Percentiles rank a stretch among this genome's conserved stretches.
Evolutionary conservation across 208 protist species (phyloP).

Genomic region (Trypanosoma congolense): DNA sequence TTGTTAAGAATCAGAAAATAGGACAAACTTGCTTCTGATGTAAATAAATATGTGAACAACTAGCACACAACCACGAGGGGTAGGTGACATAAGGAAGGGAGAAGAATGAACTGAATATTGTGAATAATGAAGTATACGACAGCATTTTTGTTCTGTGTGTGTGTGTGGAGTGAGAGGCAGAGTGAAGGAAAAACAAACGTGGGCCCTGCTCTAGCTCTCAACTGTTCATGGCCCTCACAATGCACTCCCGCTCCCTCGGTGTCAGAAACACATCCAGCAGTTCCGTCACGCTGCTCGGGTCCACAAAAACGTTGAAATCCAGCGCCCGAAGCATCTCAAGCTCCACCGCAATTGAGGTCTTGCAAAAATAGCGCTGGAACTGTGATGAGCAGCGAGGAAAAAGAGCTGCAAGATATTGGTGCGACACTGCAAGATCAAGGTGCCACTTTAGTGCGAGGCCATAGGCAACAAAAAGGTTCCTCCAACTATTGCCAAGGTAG

Average conservation of each 20-base stretch:
- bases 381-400: slow-evolving; percentile 29
- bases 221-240: slow-evolving; percentile 16
- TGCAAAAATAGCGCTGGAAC: slow-evolving; percentile 15
- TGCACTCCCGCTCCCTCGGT: slow-evolving; percentile 27
- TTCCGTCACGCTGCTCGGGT: slow-evolving; percentile 21
- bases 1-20: too few species aligned
- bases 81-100: too few species aligned
- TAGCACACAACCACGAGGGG: too few species aligned
- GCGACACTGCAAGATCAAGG: slow-evolving; percentile 50
- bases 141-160: too few species aligned
- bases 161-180: too few species aligned
- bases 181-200: too few species aligned
- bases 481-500: slow-evolving; percentile 16
- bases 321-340: slow-evolving; percentile 27
- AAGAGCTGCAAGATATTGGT: slow-evolving; percentile 46
- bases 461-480: slow-evolving; percentile 60
- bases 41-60: too few species aligned
- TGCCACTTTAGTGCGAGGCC: slow-evolving; percentile 74
- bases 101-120: too few species aligned
- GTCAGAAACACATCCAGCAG: slow-evolving; percentile 58
- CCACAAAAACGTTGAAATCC: slow-evolving; percentile 51
- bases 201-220: background rate
- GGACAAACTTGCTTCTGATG: too few species aligned
- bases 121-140: too few species aligned
- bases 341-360: slow-evolving; percentile 26